These are phyloP conservation scores for Magnusiomyces fungicola DNA, from an alignment of 1,139 yeast genomes.

Conservation along the genomic window DNA sequence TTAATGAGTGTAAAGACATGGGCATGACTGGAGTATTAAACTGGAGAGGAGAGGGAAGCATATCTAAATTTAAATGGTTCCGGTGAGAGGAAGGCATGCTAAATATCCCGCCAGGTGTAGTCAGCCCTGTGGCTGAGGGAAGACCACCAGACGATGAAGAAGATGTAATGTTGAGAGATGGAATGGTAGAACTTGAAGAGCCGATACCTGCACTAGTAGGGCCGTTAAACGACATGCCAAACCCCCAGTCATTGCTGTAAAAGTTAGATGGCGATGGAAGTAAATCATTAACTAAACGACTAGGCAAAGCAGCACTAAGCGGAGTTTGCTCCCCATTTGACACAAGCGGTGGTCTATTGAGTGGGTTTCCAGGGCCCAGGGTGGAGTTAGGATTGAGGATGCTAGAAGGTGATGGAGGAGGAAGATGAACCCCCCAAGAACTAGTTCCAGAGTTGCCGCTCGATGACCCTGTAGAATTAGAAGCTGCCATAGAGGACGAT, in stretches of 20 bases:
- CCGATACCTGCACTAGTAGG: neutral
- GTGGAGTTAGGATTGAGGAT: neutral
- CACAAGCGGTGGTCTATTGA: slow-evolving; percentile 23
- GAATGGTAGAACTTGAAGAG: neutral
- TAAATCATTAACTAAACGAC: slow-evolving; percentile 34
- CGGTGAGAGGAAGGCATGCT: neutral
- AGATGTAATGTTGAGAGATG: neutral
- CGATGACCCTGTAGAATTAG: slow-evolving; percentile 22
- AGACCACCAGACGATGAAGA: neutral
- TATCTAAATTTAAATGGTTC: slow-evolving; percentile 19
- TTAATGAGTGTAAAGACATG: slow-evolving; percentile 19
- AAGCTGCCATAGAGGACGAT: neutral
- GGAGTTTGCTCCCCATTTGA: slow-evolving; percentile 36
- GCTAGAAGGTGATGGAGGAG: slow-evolving; percentile 3
- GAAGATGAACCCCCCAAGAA: slow-evolving; percentile 1
- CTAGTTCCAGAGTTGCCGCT: slow-evolving; percentile 26
- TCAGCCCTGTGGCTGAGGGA: neutral
- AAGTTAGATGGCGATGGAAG: slow-evolving; percentile 38
- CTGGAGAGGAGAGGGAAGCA: slow-evolving; percentile 32
- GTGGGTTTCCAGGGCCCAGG: neutral
- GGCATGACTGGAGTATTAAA: slow-evolving; percentile 28
- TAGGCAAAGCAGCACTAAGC: slow-evolving; percentile 35
- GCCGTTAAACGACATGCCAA: slow-evolving; percentile 12
- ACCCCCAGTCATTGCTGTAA: slow-evolving; percentile 33
- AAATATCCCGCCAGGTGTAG: neutral